A percentile compares a stretch with the other conserved stretches of the same genome.
Conservation (phyloP, 345 rosid genomes). For the Eucalyptus decipiens region DNA sequence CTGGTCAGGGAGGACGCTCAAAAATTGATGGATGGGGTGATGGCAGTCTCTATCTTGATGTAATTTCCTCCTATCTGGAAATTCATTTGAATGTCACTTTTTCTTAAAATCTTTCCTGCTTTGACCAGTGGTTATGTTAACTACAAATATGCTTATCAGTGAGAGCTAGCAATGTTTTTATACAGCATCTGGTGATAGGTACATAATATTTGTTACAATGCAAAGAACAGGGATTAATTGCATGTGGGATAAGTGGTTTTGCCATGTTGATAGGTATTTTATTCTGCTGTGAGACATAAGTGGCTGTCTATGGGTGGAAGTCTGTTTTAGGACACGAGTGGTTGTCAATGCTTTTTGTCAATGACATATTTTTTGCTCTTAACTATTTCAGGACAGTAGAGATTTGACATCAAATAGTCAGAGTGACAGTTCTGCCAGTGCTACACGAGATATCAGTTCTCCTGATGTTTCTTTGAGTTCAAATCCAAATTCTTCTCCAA, state of each 20-base stretch:
- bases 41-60: constrained; percentile 76
- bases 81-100: not conserved
- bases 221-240: not conserved
- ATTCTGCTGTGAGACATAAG: not conserved
- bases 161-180: not conserved
- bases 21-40: constrained; percentile 96
- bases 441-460: constrained; percentile 51
- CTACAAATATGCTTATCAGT: not conserved
- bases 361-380: not conserved
- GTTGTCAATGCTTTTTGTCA: not conserved
- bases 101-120: not conserved
- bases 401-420: constrained; percentile 81
- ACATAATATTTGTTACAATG: not conserved
- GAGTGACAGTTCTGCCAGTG: constrained; percentile 71
- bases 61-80: constrained; percentile 19
- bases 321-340: not conserved
- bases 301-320: not conserved
- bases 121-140: not conserved
- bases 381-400: constrained; percentile 64
- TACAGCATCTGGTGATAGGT: not conserved
- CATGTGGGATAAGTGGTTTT: not conserved
- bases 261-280: not conserved
- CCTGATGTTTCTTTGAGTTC: constrained; percentile 48
- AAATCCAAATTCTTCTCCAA: constrained; percentile 39
- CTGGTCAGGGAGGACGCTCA: constrained; percentile 82